Conservation (phyloP, 495 filamentous ascomycete genomes). For the Collariella sp. region DNA sequence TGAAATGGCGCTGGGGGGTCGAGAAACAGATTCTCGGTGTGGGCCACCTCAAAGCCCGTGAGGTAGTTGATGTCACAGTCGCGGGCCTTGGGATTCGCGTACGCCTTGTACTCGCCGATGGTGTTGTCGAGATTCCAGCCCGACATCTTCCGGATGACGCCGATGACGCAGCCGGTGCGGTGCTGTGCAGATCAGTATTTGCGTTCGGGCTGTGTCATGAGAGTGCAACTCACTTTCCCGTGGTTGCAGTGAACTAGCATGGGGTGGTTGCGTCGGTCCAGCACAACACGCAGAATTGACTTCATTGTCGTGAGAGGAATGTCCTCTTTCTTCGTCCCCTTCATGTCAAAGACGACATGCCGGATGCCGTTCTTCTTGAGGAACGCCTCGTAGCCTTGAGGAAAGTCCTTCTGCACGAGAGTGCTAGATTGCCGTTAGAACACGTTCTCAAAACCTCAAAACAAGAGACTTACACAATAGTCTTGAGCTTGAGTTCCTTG, state of each 20-base stretch:
- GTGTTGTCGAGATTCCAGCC: conserved; percentile 51
- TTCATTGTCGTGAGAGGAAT: conserved; percentile 56
- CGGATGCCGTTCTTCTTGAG: conserved; percentile 53
- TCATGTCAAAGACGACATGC: conserved; percentile 61
- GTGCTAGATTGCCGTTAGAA: conserved; percentile 44
- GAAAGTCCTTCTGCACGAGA: conserved; percentile 58
- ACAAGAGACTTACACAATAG: conserved; percentile 53
- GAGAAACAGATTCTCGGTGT: conserved; percentile 22
- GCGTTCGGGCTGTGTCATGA: neutral
- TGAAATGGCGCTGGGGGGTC: conserved; percentile 12
- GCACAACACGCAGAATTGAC: conserved; percentile 53
- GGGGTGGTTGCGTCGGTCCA: conserved; percentile 61
- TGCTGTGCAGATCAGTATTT: conserved; percentile 45
- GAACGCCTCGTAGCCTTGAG: conserved; percentile 51
- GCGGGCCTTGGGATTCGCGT: conserved; percentile 55
- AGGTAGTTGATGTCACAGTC: conserved; percentile 47
- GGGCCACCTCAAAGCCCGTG: conserved; percentile 28
- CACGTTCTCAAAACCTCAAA: neutral
- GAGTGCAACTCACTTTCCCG: conserved; percentile 52
- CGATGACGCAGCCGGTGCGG: conserved; percentile 75
- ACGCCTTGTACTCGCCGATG: conserved; percentile 58
- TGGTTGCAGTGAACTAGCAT: conserved; percentile 84
- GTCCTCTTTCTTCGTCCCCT: conserved; percentile 63
- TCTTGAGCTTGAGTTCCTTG: conserved; percentile 56
- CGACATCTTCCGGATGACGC: conserved; percentile 55